Base-by-base conservation (phyloP, 176 grass and related monocot genomes). In the Avena atlantica region DNA sequence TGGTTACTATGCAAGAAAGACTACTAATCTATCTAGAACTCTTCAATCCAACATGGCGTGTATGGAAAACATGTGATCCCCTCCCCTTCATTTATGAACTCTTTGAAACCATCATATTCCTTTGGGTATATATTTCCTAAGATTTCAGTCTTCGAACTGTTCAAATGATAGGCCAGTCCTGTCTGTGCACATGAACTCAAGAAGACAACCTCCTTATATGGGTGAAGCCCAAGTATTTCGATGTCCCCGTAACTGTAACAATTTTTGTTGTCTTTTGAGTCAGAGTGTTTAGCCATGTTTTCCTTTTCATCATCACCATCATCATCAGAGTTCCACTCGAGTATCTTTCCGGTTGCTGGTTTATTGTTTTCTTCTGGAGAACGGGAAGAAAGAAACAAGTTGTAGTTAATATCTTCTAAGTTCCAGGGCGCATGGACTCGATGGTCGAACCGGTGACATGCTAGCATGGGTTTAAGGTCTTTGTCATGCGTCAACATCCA, bases 161-260 rank as follows among this genome's bases (percentile, higher is more conserved):
- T 79, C 10, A 78, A 16, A 45, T 79, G 84, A 86, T 69, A 86
- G 1, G 50, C 50, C 1, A 86, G 6, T 9, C 50, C 84, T 20
- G 14, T 58, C 5, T 1, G 1, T 6, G 8, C 13, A 7, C 0
- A 64, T 36, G 20, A 17, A 75, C 11, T 23, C 1, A 65, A 11
- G 37, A 65, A 85, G 0, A 75, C 15, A 49, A 78, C 16, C 49
- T 57, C 62, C 67, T 67, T 78, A 14, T 74, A 48, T 48, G 70
- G 55, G 31, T 76, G 57, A 12, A 50, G n/a, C 31, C 56, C 82
- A 14, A 42, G 48, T 29, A 85, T 64, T 3, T 13, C 6, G 24
- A 85, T 3, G 37, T 16, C 1, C 1, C 6, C 5, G 6, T 42
- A 6, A 42, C 3, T 0, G 17, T 58, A 58, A 58, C 16, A 20